A percentile compares a stretch with the other conserved stretches of the same genome.
These are phyloP conservation scores for Articulospora tetracladia DNA, from an alignment of 495 filamentous ascomycete species.

Conservation along the genomic window DNA sequence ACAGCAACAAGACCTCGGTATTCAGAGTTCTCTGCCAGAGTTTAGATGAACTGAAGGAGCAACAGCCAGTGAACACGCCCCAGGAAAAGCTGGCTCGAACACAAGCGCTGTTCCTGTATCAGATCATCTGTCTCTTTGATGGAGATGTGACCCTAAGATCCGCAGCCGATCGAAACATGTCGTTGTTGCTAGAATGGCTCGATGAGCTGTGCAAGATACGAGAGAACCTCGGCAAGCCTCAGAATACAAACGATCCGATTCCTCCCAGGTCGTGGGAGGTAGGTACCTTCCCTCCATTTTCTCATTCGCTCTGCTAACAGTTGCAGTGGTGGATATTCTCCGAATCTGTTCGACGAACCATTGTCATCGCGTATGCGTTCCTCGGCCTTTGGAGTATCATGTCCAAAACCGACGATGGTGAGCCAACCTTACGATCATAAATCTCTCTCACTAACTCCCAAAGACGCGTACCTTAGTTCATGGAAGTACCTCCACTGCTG, in stretches of 20 bases:
- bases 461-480: constrained; percentile 5
- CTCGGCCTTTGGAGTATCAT: constrained; percentile 23
- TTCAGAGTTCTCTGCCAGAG: constrained; percentile 26
- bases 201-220: constrained; percentile 29
- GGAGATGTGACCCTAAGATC: constrained; percentile 47
- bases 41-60: constrained; percentile 22
- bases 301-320: not conserved
- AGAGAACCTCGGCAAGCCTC: constrained; percentile 14
- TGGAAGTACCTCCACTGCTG: constrained; percentile 28
- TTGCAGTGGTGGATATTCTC: constrained; percentile 31
- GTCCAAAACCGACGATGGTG: constrained; percentile 13
- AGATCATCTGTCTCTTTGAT: constrained; percentile 55
- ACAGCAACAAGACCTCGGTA: constrained; percentile 27
- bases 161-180: constrained; percentile 34
- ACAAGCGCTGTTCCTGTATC: constrained; percentile 46
- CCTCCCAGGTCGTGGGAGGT: constrained; percentile 10
- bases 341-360: constrained; percentile 29
- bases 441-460: constrained; percentile 4
- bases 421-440: not conserved
- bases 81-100: constrained; percentile 31
- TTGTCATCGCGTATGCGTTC: constrained; percentile 27
- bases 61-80: constrained; percentile 13
- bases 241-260: constrained; percentile 5
- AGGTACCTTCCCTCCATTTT: not conserved
- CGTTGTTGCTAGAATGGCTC: constrained; percentile 11